Conservation (phyloP, 495 filamentous ascomycete genomes). For the Amniculicola lignicola region DNA sequence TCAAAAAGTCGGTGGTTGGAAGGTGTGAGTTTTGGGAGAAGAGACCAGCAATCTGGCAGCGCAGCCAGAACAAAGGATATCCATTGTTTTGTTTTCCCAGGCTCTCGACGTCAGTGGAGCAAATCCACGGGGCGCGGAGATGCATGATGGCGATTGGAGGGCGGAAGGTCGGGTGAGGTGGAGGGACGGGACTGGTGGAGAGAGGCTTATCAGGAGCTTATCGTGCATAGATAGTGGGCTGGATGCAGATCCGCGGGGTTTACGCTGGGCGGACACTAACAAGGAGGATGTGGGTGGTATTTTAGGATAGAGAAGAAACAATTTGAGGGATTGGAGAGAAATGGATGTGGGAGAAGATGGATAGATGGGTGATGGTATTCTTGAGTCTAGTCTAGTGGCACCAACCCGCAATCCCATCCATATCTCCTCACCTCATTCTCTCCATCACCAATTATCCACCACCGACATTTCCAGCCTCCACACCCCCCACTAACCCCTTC, state of each 20-base stretch:
- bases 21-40: too few species aligned
- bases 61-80: too few species aligned
- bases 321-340: neutral
- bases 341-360: neutral
- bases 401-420: neutral
- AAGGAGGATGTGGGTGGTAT: neutral
- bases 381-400: too few species aligned
- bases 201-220: neutral
- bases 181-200: neutral
- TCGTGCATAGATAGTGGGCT: too few species aligned
- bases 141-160: slow-evolving; percentile 9
- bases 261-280: too few species aligned
- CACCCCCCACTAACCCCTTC: neutral
- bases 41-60: too few species aligned
- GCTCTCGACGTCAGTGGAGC: neutral
- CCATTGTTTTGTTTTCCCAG: slow-evolving; percentile 15
- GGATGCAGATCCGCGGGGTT: too few species aligned
- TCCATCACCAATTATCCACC: neutral
- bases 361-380: too few species aligned
- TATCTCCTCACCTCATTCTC: neutral
- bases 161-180: neutral
- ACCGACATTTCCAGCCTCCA: neutral
- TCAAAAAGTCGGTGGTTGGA: too few species aligned
- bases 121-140: slow-evolving; percentile 36
- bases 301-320: neutral